Conservation (phyloP, 345 rosid genomes). For the Tarenaya hassleriana region DNA sequence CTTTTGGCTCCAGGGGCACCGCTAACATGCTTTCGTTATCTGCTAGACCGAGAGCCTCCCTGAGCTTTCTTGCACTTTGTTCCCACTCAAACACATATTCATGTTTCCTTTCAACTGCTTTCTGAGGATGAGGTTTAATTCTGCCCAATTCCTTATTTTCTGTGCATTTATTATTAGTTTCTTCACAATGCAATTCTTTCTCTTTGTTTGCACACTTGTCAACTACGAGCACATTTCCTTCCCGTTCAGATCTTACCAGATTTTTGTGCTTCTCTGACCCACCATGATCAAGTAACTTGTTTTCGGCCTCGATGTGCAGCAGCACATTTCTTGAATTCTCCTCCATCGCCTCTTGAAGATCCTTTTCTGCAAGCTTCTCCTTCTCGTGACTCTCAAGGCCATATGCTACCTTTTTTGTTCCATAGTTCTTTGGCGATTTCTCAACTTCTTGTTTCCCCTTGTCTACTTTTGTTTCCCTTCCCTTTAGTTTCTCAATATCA, state of each 20-base stretch:
- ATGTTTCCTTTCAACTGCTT: slow-evolving; percentile 21
- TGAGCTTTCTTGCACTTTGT: slow-evolving; percentile 30
- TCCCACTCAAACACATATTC: slow-evolving; percentile 28
- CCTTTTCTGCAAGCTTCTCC: slow-evolving; percentile 35
- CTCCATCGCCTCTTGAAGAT: slow-evolving; percentile 32
- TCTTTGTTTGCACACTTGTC: slow-evolving; percentile 31
- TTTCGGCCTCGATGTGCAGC: slow-evolving; percentile 32
- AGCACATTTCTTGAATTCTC: slow-evolving; percentile 28
- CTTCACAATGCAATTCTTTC: slow-evolving; percentile 25
- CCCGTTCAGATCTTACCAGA: slow-evolving; percentile 31
- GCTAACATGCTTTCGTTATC: slow-evolving; percentile 27
- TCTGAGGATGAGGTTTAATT: slow-evolving; percentile 6
- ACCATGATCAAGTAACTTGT: slow-evolving; percentile 29
- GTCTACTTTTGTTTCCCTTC: slow-evolving; percentile 28
- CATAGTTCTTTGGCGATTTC: slow-evolving; percentile 29
- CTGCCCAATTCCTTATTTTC: slow-evolving; percentile 22
- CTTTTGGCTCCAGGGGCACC: slow-evolving; percentile 18
- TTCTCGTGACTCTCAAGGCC: slow-evolving; percentile 31
- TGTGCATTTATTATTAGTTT: slow-evolving; percentile 19
- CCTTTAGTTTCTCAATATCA: slow-evolving; percentile 28
- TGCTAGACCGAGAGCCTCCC: slow-evolving; percentile 31
- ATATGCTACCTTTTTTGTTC: slow-evolving; percentile 31
- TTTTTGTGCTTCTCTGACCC: slow-evolving; percentile 32
- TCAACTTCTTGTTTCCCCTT: slow-evolving; percentile 33
- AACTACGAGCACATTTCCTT: slow-evolving; percentile 26